Conservation (phyloP, 495 filamentous ascomycete species). For the Penicillium desertorum region DNA sequence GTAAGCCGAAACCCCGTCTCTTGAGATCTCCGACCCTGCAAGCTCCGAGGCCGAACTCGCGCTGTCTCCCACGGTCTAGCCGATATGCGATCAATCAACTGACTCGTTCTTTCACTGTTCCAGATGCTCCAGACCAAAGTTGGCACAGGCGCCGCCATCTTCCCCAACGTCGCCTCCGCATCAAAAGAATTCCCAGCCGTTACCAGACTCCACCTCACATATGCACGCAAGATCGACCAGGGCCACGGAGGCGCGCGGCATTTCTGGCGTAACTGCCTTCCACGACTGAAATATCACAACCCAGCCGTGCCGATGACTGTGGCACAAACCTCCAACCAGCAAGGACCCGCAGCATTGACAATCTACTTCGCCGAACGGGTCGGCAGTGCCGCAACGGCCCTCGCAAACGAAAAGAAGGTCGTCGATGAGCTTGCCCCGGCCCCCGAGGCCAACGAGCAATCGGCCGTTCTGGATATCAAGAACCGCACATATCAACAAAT, state of each 20-base stretch:
- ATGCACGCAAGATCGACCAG: slow-evolving; percentile 57
- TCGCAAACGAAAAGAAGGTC: slow-evolving; percentile 24
- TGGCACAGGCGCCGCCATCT: slow-evolving; percentile 78
- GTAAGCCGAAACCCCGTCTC: slow-evolving; percentile 31
- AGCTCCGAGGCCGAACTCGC: slow-evolving; percentile 2
- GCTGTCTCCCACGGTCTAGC: neutral
- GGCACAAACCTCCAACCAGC: slow-evolving; percentile 57
- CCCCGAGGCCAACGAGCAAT: slow-evolving; percentile 35
- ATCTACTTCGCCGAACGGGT: slow-evolving; percentile 62
- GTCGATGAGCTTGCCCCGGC: slow-evolving; percentile 40
- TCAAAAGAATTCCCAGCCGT: slow-evolving; percentile 58
- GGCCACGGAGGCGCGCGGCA: slow-evolving; percentile 79
- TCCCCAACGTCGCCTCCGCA: slow-evolving; percentile 55
- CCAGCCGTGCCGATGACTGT: slow-evolving; percentile 81
- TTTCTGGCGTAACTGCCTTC: slow-evolving; percentile 84
- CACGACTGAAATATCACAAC: slow-evolving; percentile 91
- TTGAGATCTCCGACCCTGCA: slow-evolving; percentile 16
- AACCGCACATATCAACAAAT: slow-evolving; percentile 55
- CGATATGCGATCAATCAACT: slow-evolving; percentile 1
- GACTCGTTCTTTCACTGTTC: neutral
- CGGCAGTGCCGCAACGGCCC: slow-evolving; percentile 34
- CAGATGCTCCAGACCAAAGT: slow-evolving; percentile 70
- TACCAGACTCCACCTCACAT: slow-evolving; percentile 79
- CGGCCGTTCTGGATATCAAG: slow-evolving; percentile 38
- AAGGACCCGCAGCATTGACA: slow-evolving; percentile 64